Evolutionary conservation across 441 rosid genomes (phyloP), one percentile per base, ranked within the genome.

Genomic region (Arabidopsis hybrid): DNA sequence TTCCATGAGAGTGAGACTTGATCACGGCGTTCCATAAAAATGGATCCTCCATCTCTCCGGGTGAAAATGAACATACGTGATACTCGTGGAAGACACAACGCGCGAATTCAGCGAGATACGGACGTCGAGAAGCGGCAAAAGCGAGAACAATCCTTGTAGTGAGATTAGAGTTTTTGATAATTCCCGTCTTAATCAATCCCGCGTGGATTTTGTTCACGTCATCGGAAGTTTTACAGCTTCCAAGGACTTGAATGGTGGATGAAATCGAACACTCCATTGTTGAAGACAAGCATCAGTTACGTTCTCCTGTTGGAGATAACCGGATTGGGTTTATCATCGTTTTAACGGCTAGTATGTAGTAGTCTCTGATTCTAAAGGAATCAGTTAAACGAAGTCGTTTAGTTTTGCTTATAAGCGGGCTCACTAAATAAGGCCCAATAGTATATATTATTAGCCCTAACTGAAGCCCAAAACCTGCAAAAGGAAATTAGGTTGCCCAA

Each of bases 1-100:
- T 26, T 29, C 96, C 93, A 9, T 91, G 98, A 72, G 96, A 93
- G 75, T 86, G 81, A 16, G 93, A 86, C 69, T 88, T 91, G n/a
- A 88, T 86, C 38, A 88, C 65, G 1, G 87, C 88, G 57, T 91
- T 91, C 97, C 96, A 89, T 17, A 88, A 87, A 78, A 87, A 88
- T 1, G 90, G 89, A 84, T 88, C 97, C 7, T 69, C 60, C 1
- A 60, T 40, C 2, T 80, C 39, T 34, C 53, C 69, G 0, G 18
- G 6, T 29, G 34, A 17, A 17, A 31, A 50, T 16, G 55, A 18
- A 60, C 21, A 71, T 43, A 79, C 84, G 11, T 78, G 85, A 63
- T 63, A 69, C 5, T 78, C 71, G 58, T 82, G 64, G 83, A 92
- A 90, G 51, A 90, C 31, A 60, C 40, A 73, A 59, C 95, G 90